Percentiles rank a stretch among this genome's conserved stretches.
phyloP scores from a whole-genome alignment of 495 filamentous ascomycete genomes.

The Penicillium longicatenatum region DNA sequence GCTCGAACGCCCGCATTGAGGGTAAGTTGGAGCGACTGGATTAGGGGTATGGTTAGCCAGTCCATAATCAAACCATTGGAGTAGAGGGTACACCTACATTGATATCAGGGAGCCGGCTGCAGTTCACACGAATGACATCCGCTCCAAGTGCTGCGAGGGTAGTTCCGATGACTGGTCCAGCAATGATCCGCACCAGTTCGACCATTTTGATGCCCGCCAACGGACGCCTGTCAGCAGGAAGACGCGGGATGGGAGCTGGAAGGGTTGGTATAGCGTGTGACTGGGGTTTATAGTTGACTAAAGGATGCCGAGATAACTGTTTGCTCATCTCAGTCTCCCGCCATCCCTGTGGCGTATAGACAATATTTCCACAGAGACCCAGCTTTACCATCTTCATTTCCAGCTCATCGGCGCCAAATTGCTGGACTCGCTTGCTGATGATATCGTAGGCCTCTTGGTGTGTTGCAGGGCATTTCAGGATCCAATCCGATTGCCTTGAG shows the following conservation, averaged over 20 bases:
- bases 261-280: constrained; percentile 27
- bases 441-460: constrained; percentile 22
- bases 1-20: constrained; percentile 39
- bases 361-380: constrained; percentile 31
- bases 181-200: constrained; percentile 63
- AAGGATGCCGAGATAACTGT: constrained; percentile 22
- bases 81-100: constrained; percentile 45
- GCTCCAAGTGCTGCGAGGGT: constrained; percentile 61
- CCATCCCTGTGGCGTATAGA: constrained; percentile 26
- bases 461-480: constrained; percentile 7
- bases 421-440: constrained; percentile 20
- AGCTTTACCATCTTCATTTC: constrained; percentile 28
- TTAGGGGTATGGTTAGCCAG: neutral
- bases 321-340: constrained; percentile 31
- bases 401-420: constrained; percentile 27
- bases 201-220: constrained; percentile 62
- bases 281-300: constrained; percentile 26
- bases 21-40: constrained; percentile 11
- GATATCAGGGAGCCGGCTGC: constrained; percentile 52
- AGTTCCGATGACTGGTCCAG: constrained; percentile 55
- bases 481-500: constrained; percentile 21
- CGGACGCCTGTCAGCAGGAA: constrained; percentile 32
- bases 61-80: too few relatives aligned
- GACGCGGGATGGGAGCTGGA: constrained; percentile 8
- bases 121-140: constrained; percentile 61